Conservation (phyloP, 2,329 filamentous ascomycete genomes). For the Pestalotiopsis sp. region DNA sequence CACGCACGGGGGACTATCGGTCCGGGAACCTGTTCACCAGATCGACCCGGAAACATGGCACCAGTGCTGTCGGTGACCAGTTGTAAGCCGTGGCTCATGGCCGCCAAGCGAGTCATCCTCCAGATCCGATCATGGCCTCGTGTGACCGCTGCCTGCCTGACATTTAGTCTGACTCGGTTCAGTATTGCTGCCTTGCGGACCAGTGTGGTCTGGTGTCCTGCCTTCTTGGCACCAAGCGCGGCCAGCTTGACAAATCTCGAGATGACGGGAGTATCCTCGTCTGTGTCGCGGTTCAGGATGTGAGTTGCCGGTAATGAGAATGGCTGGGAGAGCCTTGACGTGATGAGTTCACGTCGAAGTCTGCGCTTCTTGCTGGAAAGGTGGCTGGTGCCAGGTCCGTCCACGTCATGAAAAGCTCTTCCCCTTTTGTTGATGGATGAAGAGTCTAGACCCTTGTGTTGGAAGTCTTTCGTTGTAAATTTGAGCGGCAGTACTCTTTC, state of each 20-base stretch:
- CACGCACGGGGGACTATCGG: constrained; percentile 23
- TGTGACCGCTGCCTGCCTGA: constrained; percentile 40
- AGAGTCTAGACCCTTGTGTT: not conserved
- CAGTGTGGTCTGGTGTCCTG: constrained; percentile 50
- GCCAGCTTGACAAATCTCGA: constrained; percentile 51
- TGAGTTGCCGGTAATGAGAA: constrained; percentile 72
- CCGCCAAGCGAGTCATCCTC: constrained; percentile 34
- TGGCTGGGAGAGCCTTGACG: constrained; percentile 69
- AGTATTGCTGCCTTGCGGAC: constrained; percentile 68
- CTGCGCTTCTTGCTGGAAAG: constrained; percentile 68
- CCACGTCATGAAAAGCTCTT: constrained; percentile 59
- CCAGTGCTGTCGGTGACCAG: constrained; percentile 29
- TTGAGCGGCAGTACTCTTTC: not conserved
- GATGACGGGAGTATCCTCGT: constrained; percentile 40
- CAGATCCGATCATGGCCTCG: constrained; percentile 34
- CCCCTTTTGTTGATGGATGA: constrained; percentile 32
- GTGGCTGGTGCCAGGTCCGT: constrained; percentile 54
- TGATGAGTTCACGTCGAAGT: constrained; percentile 64
- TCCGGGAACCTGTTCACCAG: constrained; percentile 18
- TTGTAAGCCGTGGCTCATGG: constrained; percentile 37
- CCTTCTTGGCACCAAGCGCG: constrained; percentile 41
- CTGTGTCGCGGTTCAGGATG: constrained; percentile 64
- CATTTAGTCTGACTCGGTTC: constrained; percentile 58
- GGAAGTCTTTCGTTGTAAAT: not conserved
- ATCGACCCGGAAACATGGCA: constrained; percentile 31